A percentile compares a stretch with the other conserved stretches of the same genome.
Conservation (phyloP, 208 protist genomes). For the Hexamita inflata region DNA sequence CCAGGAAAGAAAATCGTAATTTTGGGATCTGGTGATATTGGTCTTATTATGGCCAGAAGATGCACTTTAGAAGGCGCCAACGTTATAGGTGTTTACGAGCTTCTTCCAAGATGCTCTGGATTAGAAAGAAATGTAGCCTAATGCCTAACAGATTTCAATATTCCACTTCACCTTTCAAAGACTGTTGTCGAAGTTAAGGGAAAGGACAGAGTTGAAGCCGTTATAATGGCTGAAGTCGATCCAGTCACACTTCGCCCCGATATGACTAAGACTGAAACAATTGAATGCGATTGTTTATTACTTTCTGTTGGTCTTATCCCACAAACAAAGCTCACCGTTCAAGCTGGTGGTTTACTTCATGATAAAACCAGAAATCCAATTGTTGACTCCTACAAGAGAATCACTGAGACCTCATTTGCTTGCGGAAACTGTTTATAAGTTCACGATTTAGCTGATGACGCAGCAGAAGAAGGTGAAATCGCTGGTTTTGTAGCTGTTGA, state of each 20-base stretch:
- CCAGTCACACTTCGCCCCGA: constrained; percentile 16
- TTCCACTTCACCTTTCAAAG: constrained; percentile 20
- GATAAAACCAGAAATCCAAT: not conserved
- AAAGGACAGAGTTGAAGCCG: not conserved
- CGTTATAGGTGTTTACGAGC: constrained; percentile 36
- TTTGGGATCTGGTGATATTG: constrained; percentile 34
- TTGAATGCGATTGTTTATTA: constrained; percentile 33
- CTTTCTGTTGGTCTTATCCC: constrained; percentile 29
- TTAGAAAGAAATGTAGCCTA: constrained; percentile 12
- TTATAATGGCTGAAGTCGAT: constrained; percentile 18
- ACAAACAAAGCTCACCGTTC: constrained; percentile 4
- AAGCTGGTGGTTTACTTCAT: not conserved
- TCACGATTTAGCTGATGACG: constrained; percentile 30
- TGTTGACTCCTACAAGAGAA: constrained; percentile 9
- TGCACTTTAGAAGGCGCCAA: constrained; percentile 26
- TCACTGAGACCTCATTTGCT: constrained; percentile 16
- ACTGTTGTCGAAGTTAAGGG: constrained; percentile 27
- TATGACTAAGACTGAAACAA: not conserved
- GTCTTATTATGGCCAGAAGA: constrained; percentile 31
- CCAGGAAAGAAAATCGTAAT: constrained; percentile 32
- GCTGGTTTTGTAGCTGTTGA: constrained; percentile 29
- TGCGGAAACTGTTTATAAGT: constrained; percentile 26
- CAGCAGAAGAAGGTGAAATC: constrained; percentile 21
- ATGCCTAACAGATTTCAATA: constrained; percentile 29
- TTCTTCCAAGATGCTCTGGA: not conserved